Percentiles rank a stretch among this genome's conserved stretches.
Evolutionary conservation across 352 stramenopile genomes (phyloP).

Genomic region (Pythium brassicae): DNA sequence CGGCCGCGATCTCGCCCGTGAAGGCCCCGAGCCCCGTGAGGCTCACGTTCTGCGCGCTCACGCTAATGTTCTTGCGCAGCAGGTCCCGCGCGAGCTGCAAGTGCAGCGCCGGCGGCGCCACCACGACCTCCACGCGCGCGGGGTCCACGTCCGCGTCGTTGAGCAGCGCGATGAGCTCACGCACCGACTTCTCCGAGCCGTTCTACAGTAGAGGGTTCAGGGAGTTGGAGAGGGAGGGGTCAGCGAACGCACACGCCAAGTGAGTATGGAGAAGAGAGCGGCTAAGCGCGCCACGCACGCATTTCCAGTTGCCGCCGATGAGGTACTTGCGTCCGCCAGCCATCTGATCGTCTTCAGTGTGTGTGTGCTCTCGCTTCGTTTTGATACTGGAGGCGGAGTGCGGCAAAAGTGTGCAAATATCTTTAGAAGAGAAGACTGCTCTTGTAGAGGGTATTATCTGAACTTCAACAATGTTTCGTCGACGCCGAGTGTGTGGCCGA

Average conservation of each 20-base stretch:
- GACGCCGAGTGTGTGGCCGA: no score
- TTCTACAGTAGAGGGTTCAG: slow-evolving; percentile 19
- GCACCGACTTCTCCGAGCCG: slow-evolving; percentile 75
- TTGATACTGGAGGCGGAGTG: no score
- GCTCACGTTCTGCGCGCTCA: slow-evolving; percentile 82
- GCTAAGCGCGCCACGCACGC: slow-evolving; percentile 36
- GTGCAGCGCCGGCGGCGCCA: slow-evolving; percentile 75
- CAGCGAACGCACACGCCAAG: background rate
- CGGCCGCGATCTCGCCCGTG: slow-evolving; percentile 90
- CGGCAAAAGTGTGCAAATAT: no score
- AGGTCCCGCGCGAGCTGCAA: slow-evolving; percentile 44
- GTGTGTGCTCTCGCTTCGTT: background rate
- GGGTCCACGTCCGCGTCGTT: slow-evolving; percentile 63
- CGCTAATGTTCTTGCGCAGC: slow-evolving; percentile 55
- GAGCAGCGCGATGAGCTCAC: slow-evolving; percentile 84
- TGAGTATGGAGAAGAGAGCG: slow-evolving; percentile 4
- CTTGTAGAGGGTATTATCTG: background rate
- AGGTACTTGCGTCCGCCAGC: slow-evolving; percentile 64
- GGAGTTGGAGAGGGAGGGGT: slow-evolving; percentile 1
- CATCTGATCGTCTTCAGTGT: background rate
- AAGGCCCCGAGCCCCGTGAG: slow-evolving; percentile 87
- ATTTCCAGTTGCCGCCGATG: slow-evolving; percentile 95
- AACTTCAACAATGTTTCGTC: background rate
- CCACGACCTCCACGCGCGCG: slow-evolving; percentile 68
- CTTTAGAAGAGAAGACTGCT: background rate